Evolutionary conservation across 768 basidiomycete species (phyloP).

Genomic region (Hydnomerulius pinastri): DNA sequence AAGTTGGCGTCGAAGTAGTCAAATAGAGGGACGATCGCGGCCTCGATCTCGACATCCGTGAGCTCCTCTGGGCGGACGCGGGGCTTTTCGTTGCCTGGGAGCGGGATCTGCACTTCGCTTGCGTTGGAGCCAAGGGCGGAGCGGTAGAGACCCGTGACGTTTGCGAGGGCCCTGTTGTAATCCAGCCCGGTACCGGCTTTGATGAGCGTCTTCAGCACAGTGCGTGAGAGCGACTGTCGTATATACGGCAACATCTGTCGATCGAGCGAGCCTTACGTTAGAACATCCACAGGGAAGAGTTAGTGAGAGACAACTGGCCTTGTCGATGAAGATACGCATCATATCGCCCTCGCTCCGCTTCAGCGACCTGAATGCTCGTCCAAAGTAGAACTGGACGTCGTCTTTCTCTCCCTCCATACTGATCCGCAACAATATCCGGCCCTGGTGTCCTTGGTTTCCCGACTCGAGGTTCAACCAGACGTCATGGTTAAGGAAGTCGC

Average conservation of each 20-base stretch:
- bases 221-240: constrained; percentile 79
- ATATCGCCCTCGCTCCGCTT: constrained; percentile 95
- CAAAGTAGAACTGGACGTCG: constrained; percentile 97
- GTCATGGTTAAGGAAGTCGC: constrained; percentile 89
- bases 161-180: constrained; percentile 88
- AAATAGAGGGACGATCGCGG: constrained; percentile 87
- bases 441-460: constrained; percentile 43
- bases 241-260: constrained; percentile 91
- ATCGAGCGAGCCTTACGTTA: not conserved
- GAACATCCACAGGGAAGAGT: not conserved
- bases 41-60: constrained; percentile 92
- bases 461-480: constrained; percentile 90
- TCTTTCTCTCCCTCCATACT: constrained; percentile 99
- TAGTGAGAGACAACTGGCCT: constrained; percentile 49
- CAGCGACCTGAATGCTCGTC: constrained; percentile 88
- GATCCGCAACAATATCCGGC: constrained; percentile 82
- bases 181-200: constrained; percentile 66
- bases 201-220: constrained; percentile 73
- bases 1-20: constrained; percentile 97
- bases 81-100: constrained; percentile 74
- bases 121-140: constrained; percentile 68
- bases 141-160: constrained; percentile 79
- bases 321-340: constrained; percentile 95
- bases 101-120: constrained; percentile 75
- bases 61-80: constrained; percentile 78